Conservation (phyloP, 164 flowering plant species). For the Annona squamosa region DNA sequence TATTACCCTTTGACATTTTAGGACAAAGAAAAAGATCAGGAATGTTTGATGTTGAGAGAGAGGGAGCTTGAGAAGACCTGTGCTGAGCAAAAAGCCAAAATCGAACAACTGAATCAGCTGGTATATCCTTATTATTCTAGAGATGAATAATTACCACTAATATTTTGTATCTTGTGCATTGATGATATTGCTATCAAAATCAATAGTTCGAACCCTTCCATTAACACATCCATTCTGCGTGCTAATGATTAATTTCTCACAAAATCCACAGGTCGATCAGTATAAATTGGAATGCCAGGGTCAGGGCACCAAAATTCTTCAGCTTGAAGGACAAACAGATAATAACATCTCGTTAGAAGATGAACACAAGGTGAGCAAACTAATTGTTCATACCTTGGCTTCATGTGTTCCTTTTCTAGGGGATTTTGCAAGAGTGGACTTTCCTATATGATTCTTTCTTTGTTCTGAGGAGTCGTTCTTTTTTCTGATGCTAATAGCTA, state of each 20-base stretch:
- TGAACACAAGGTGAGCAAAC: constrained; percentile 29
- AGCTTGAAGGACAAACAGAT: constrained; percentile 13
- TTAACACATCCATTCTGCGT: background rate
- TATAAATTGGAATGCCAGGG: constrained; percentile 24
- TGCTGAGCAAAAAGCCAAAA: constrained; percentile 65
- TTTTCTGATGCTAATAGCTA: background rate
- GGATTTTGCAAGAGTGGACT: background rate
- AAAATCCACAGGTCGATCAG: constrained; percentile 42
- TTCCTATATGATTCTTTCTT: background rate
- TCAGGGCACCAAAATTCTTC: constrained; percentile 15
- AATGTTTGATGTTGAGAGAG: constrained; percentile 28
- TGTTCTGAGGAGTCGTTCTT: background rate
- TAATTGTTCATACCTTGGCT: background rate
- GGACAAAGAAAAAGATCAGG: constrained; percentile 16
- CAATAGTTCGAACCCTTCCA: background rate
- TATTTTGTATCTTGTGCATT: no score
- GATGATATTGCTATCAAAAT: background rate
- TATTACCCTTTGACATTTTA: background rate
- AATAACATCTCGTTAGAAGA: constrained; percentile 13
- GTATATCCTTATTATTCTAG: constrained; percentile 25
- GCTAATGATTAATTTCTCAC: background rate
- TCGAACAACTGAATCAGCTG: constrained; percentile 56
- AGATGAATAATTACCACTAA: no score
- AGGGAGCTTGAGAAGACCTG: constrained; percentile 62
- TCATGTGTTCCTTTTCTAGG: background rate